phyloP scores from a whole-genome alignment of 2,329 filamentous ascomycete genomes.

The Lecanicillium sp. region DNA sequence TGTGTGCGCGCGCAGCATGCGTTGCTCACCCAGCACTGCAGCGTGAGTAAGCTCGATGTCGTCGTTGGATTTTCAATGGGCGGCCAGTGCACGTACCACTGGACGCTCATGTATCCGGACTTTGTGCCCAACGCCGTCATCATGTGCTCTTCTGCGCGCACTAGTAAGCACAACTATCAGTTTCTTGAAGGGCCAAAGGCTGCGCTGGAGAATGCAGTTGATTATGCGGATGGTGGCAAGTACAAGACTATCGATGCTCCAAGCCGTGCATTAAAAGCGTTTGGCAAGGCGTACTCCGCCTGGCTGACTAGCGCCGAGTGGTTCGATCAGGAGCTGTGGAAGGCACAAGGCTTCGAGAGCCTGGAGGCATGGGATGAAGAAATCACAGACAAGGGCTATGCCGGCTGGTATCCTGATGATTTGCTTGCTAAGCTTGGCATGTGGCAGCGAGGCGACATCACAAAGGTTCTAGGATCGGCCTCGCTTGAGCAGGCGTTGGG shows the following conservation, averaged over 20 bases:
- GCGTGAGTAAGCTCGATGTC: constrained; percentile 26
- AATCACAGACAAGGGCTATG: constrained; percentile 21
- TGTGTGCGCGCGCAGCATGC: constrained; percentile 31
- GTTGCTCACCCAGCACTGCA: constrained; percentile 27
- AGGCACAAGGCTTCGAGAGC: constrained; percentile 23
- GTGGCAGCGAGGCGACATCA: constrained; percentile 35
- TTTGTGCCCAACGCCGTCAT: constrained; percentile 29
- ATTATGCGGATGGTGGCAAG: constrained; percentile 24
- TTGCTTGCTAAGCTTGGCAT: constrained; percentile 30
- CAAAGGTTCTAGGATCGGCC: constrained; percentile 8
- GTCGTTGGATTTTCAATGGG: constrained; percentile 42
- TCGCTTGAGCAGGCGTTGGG: constrained; percentile 45
- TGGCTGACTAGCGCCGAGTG: constrained; percentile 37
- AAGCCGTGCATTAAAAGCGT: constrained; percentile 30
- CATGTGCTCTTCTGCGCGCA: constrained; percentile 36
- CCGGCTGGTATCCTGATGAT: constrained; percentile 34
- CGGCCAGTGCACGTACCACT: constrained; percentile 39
- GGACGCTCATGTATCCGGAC: constrained; percentile 33
- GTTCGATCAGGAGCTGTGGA: constrained; percentile 33
- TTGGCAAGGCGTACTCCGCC: constrained; percentile 36
- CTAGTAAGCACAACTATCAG: constrained; percentile 36
- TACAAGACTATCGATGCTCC: constrained; percentile 18
- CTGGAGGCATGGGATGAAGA: constrained; percentile 26
- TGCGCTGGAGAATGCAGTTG: constrained; percentile 29
- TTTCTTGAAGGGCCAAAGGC: constrained; percentile 37